Evolutionary conservation across 257 asterid genomes (phyloP), one percentile per base, ranked within the genome.

Genomic region (Fraxinus quadrangulata): DNA sequence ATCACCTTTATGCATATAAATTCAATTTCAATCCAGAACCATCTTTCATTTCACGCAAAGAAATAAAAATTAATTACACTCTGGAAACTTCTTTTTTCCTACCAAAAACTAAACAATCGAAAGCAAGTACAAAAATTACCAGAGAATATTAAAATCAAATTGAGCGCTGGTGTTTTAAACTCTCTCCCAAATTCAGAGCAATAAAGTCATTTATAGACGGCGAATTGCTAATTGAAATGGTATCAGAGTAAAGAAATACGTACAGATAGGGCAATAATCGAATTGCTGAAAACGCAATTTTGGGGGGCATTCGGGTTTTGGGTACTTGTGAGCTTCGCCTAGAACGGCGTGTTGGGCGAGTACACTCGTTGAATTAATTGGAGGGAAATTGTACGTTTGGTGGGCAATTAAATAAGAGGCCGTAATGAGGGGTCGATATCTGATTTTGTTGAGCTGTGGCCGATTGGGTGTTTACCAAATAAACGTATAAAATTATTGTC

Each of bases 291-390:
- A 31, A 30, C 26, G 16, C 36, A 51, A 68, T 31, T 77, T 13
- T 12, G 59, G 56, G 34, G 34, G 33, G 75, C 24, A 56, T 77
- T 77, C 56, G 81, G 81, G 77, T 70, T 78, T 78, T 9, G 37
- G 36, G 36, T 47, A 51, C 75, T 26, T 23, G 69, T 30, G 59
- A 47, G 56, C 67, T 40, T 61, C 6, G 10, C 66, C 40, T 37
- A 59, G 39, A 51, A 39, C 49, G 70, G 67, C 40, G 73, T 12
- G 49, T 30, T 28, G 49, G 23, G 73, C 68, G 80, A 76, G 68
- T 67, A 28, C 31, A 70, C 75, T 54, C 59, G 8, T 45, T 47
- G 69, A 54, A 49, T 42, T 77, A 28, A 67, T 66, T 77, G 76
- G 81, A 78, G 81, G 76, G 76, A 71, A 70, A 34, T 37, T 19